Base-by-base conservation (phyloP, 1,284 basidiomycete species). In the Exobasidium rhododendri region DNA sequence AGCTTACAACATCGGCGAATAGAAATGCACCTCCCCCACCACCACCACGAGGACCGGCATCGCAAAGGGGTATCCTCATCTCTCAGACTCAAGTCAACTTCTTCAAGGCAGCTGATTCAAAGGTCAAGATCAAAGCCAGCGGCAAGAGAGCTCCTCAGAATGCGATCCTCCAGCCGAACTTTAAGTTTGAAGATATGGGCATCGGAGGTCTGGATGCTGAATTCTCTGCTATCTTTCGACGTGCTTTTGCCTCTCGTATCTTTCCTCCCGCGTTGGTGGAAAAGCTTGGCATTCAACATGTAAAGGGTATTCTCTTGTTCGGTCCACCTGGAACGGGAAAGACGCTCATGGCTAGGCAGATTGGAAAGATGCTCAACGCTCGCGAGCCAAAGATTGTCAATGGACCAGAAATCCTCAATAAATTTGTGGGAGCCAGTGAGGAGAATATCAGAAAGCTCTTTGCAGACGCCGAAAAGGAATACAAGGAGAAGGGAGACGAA, bases 171-270 rank as follows among this genome's bases (percentile, higher is more conserved):
- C 89, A 93, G 1, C 92, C 96, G 2, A 97, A 97, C 83, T 99
- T 99, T 86, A 97, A 96, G 81, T 99, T 99, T 71, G 91, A 97
- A 79, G 96, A 99, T 81, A 98, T 99, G 94, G 96, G 96, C 28
- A 97, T 99, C 75, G 96, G 96, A 79, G 96, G 96, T 79, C 84
- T 99, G 45, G 96, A 99, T 81, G 84, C 86, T 6, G 96, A 99
- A 79, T 99, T 99, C 78, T 87, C 87, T 61, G 88, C 92, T 61
- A 99, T 99, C 79, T 99, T 99, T 84, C 91, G 96, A 80, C 90
- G 96, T 78, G 96, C 96, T 0, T 99, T 99, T 80, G 94, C 96
- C 0, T 93, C 90, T 62, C 92, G 96, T 62, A 94, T 99, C 50
- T 98, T 98, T 82, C 96, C 96, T 26, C 94, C 93, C 0, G 92